These are phyloP conservation scores for Phaeotremella skinneri DNA, from an alignment of 768 basidiomycete species.

Conservation along the genomic window DNA sequence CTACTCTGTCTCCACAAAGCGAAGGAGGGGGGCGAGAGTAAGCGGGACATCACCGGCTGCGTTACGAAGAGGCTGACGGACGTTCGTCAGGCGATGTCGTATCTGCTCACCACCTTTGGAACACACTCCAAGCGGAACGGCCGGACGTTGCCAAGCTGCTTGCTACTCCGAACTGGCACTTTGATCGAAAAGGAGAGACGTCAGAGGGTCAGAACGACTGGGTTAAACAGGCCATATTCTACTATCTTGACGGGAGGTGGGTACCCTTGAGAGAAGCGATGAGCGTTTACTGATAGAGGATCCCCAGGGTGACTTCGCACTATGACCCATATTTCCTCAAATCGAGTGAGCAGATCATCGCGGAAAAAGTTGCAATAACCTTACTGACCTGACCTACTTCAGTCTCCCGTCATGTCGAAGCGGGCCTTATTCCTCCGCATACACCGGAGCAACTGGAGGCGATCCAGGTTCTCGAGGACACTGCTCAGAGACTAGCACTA, in stretches of 20 bases:
- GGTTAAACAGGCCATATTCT: constrained; percentile 31
- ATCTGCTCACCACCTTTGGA: constrained; percentile 47
- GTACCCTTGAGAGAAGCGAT: neutral
- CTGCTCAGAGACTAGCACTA: constrained; percentile 41
- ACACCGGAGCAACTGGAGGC: constrained; percentile 41
- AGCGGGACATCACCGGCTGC: neutral
- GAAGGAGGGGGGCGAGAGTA: constrained; percentile 46
- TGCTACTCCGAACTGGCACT: constrained; percentile 47
- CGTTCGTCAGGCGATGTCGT: constrained; percentile 33
- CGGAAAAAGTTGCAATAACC: too few species aligned
- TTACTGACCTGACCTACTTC: too few species aligned
- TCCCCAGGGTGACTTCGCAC: constrained; percentile 29
- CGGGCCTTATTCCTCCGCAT: constrained; percentile 37
- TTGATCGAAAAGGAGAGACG: constrained; percentile 50
- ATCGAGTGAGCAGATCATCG: constrained; percentile 23
- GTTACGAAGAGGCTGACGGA: neutral
- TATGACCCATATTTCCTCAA: constrained; percentile 44
- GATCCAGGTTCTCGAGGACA: constrained; percentile 45
- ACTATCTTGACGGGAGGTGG: constrained; percentile 33
- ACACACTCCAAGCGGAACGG: constrained; percentile 43
- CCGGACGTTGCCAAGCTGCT: constrained; percentile 46
- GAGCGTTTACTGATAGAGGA: neutral
- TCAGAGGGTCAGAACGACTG: constrained; percentile 44
- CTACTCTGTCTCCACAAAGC: constrained; percentile 49
- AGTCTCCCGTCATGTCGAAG: constrained; percentile 37